Evolutionary conservation across 176 grass and related monocot species (phyloP), one percentile per base, ranked within the genome.

Genomic region (Oryza coarctata): DNA sequence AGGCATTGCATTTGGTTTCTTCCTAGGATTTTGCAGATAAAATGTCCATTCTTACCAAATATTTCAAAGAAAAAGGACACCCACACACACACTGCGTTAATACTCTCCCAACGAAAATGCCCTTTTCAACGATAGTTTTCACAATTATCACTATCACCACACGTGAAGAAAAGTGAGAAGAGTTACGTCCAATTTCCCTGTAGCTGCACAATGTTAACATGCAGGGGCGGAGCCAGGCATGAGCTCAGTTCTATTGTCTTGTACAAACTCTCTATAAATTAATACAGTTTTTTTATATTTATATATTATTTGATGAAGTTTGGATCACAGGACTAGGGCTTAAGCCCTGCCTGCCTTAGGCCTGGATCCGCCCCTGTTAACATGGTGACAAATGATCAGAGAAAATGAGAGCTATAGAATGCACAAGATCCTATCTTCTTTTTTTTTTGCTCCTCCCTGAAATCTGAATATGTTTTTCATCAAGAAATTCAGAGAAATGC

Each of bases 91-190:
- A 9, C 20, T 22, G 50, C 50, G 50, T 55, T 55, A 55, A 8
- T n/a, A n/a, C 23, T 36, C 31, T 68, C 30, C 4, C 11, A 18
- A 50, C 63, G 36, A 10, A 27, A 47, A 36, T n/a, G 64, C 22
- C 80, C 29, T 73, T 44, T 47, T 65, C 69, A 12, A 41, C 32
- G 9, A 26, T 69, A 57, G 34, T 60, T 81, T 86, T 68, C 71
- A 10, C 62, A 49, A 44, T 85, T 13, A 28, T 64, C 75, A 13
- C 66, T 30, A 30, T 63, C 52, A 36, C 27, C 75, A 32, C 50
- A 82, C 71, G 58, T 61, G 85, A 20, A 67, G 34, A 7, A 77
- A 60, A 43, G 9, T 55, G 20, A n/a, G 18, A 8, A 38, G 49
- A 9, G 50, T 55, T 1, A 9, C 7, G 50, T 55, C 50, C 43